Conservation (phyloP, 1,139 yeast genomes). For the Candida gigantensis region DNA sequence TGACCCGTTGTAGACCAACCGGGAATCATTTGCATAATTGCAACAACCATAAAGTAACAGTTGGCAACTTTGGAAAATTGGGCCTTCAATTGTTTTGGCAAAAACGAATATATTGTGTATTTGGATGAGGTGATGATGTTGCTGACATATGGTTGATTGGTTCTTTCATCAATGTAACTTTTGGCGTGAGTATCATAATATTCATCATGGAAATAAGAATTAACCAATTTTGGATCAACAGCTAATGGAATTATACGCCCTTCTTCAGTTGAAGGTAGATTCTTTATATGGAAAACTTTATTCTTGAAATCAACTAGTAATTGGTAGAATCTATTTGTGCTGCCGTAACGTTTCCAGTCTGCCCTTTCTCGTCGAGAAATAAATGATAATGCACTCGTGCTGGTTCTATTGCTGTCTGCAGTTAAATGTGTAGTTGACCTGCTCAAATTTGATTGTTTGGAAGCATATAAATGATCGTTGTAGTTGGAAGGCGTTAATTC, state of each 20-base stretch:
- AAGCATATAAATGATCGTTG: conserved; percentile 4
- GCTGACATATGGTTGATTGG: conserved; percentile 58
- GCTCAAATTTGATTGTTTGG: conserved; percentile 18
- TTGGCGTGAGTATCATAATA: conserved; percentile 27
- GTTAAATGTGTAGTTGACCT: conserved; percentile 34
- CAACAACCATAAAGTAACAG: conserved; percentile 79
- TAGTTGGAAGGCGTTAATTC: conserved; percentile 3
- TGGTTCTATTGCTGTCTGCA: conserved; percentile 20
- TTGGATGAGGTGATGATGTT: conserved; percentile 85
- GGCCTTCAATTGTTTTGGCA: conserved; percentile 85
- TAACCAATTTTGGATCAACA: conserved; percentile 33
- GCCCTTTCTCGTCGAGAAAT: conserved; percentile 21
- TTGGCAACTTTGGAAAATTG: conserved; percentile 94
- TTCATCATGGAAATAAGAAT: conserved; percentile 28
- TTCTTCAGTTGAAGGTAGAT: conserved; percentile 55
- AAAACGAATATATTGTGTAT: conserved; percentile 75
- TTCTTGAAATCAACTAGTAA: conserved; percentile 24
- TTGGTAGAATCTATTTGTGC: conserved; percentile 19
- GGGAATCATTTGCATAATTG: conserved; percentile 93
- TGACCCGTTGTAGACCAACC: conserved; percentile 98
- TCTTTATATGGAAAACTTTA: conserved; percentile 42
- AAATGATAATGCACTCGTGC: conserved; percentile 23
- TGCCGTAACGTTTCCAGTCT: conserved; percentile 12
- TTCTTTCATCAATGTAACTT: conserved; percentile 64
- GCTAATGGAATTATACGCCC: conserved; percentile 79